Conservation (phyloP, 2,329 filamentous ascomycete genomes). For the Aspergillus clavatus region DNA sequence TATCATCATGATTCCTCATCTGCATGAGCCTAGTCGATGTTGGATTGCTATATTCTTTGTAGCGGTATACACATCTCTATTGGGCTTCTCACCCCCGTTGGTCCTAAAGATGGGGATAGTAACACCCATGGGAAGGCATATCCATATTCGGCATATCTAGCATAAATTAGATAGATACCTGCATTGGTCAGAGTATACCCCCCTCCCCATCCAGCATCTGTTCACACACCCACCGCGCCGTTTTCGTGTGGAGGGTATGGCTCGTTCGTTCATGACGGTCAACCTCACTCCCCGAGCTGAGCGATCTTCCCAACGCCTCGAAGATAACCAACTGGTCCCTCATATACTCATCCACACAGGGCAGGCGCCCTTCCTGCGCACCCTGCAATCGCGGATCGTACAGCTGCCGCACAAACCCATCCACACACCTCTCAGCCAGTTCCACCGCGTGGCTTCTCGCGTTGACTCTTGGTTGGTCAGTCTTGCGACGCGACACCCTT, state of each 20-base stretch:
- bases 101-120: too few relatives aligned
- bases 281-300: constrained; percentile 21
- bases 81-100: too few relatives aligned
- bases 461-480: constrained; percentile 1
- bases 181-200: too few relatives aligned
- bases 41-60: too few relatives aligned
- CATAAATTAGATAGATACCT: too few relatives aligned
- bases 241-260: constrained; percentile 41
- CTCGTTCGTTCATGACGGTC: too few relatives aligned
- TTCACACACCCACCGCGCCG: constrained; percentile 43
- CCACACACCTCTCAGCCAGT: constrained; percentile 43
- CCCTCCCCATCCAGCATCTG: too few relatives aligned
- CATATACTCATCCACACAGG: constrained; percentile 52
- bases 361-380: constrained; percentile 13
- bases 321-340: constrained; percentile 58
- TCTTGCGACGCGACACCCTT: neutral
- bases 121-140: too few relatives aligned
- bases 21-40: too few relatives aligned
- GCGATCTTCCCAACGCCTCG: constrained; percentile 49
- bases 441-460: constrained; percentile 26
- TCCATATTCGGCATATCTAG: too few relatives aligned
- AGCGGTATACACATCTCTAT: too few relatives aligned
- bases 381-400: constrained; percentile 27
- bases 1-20: too few relatives aligned
- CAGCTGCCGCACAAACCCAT: constrained; percentile 45